phyloP scores from a whole-genome alignment of 2,329 filamentous ascomycete genomes.

The Trichoderma citrinoviride region DNA sequence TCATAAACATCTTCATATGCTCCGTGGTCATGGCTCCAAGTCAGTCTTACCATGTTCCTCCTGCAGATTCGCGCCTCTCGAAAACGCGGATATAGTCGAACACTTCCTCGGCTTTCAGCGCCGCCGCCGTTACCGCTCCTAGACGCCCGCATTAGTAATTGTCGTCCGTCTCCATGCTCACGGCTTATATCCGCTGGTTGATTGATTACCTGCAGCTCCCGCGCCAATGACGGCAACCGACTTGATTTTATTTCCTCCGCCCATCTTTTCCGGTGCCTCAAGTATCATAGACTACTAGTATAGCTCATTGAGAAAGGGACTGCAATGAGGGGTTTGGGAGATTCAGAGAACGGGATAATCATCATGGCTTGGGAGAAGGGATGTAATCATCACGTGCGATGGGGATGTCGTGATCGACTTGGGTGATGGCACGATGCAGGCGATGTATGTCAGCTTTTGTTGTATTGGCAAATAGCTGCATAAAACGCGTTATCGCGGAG shows the following conservation, averaged over 20 bases:
- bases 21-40: neutral
- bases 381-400: constrained; percentile 18
- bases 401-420: constrained; percentile 20
- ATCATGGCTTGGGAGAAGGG: neutral
- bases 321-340: neutral
- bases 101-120: constrained; percentile 45
- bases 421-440: constrained; percentile 16
- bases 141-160: constrained; percentile 17
- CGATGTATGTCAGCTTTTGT: constrained; percentile 5
- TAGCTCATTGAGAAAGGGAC: neutral
- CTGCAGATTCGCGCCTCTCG: constrained; percentile 42
- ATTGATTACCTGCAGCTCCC: constrained; percentile 18
- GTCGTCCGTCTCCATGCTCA: neutral
- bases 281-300: neutral
- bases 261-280: neutral
- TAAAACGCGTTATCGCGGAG: constrained; percentile 7
- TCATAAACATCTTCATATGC: neutral
- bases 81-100: constrained; percentile 44
- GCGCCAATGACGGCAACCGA: constrained; percentile 21
- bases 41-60: constrained; percentile 44
- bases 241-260: constrained; percentile 21
- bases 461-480: constrained; percentile 9
- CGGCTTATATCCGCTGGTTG: neutral
- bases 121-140: constrained; percentile 49
- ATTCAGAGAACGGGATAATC: neutral